Base-by-base conservation (phyloP, 176 grass and related monocot species). In the Aechmea fasciata region DNA sequence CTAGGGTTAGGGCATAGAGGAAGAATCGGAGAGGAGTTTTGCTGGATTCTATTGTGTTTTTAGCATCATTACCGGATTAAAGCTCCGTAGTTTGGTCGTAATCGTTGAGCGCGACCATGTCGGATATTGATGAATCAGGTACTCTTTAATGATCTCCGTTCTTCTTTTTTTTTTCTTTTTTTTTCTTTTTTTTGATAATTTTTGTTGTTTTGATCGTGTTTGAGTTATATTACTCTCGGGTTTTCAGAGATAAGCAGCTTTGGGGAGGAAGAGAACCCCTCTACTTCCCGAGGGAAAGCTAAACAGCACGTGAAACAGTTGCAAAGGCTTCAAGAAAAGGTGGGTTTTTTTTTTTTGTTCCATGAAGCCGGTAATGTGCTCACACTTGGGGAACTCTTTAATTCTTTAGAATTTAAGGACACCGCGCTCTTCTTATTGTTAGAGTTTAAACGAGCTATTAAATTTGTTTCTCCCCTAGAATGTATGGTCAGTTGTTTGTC, bases 321-420 rank as follows among this genome's bases (percentile, higher is more conserved):
- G 66, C 71, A 85, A 70, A 84, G 89, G 77, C 84, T 92, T 48
- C 68, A 75, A 48, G 77, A 85, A 50, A 97, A 92, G 93, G 93
- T 97, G 69, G 2, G 13, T 13, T 5, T 14, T 15, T 5, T 14
- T 15, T 68, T 69, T 77, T 19, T 59, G 7, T 8, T 49, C 8
- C 19, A 41, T 41, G 33, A 7, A 7, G 33, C 33, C 7, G 33
- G 33, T 41, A 41, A 41, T 41, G 33, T 41, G 33, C 33, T 41
- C 33, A 41, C 33, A 41, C 33, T 41, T 6, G 33, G 33, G 33
- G 33, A 7, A 41, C 10, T 53, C 3, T 25, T 4, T 10, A 17
- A 59, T 13, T 26, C 2, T 59, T 59, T 11, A 23, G 13, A 49
- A 10, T 13, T 14, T 20, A 57, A 10, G 51, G 13, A 9, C 19